These are phyloP conservation scores for Mortierella sp. DNA, from an alignment of 371 early-diverging fungal species.

Conservation along the genomic window DNA sequence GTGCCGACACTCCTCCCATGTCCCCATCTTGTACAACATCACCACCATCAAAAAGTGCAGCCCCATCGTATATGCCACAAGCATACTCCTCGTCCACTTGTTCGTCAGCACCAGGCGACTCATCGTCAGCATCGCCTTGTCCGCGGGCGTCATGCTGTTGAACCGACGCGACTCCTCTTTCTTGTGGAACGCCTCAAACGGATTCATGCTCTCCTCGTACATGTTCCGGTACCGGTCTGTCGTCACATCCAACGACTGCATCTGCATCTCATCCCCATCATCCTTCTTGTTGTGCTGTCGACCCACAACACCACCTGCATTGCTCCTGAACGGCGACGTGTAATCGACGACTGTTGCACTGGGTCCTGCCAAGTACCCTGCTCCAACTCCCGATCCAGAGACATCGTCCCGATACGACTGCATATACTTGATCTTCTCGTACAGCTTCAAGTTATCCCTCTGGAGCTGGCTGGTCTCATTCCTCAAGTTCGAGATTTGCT, in stretches of 20 bases:
- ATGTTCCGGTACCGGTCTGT: slow-evolving; percentile 79
- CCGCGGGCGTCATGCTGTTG: slow-evolving; percentile 81
- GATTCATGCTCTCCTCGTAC: slow-evolving; percentile 91
- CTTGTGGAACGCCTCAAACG: slow-evolving; percentile 87
- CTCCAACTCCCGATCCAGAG: slow-evolving; percentile 37
- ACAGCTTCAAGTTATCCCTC: slow-evolving; percentile 88
- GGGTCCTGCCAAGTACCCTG: slow-evolving; percentile 16
- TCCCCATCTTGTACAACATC: slow-evolving; percentile 75
- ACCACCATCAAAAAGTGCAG: slow-evolving; percentile 85
- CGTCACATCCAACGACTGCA: slow-evolving; percentile 63
- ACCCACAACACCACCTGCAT: slow-evolving; percentile 26
- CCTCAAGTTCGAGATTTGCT: slow-evolving; percentile 74
- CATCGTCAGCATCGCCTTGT: slow-evolving; percentile 76
- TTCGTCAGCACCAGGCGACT: slow-evolving; percentile 80
- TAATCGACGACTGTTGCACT: slow-evolving; percentile 48
- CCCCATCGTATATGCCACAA: slow-evolving; percentile 78
- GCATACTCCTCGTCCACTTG: slow-evolving; percentile 78
- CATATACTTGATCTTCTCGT: slow-evolving; percentile 86
- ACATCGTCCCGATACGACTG: slow-evolving; percentile 65
- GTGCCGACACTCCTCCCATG: slow-evolving; percentile 79
- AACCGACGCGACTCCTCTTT: slow-evolving; percentile 82
- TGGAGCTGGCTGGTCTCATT: slow-evolving; percentile 75
- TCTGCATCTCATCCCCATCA: slow-evolving; percentile 50
- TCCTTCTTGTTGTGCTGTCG: slow-evolving; percentile 41
- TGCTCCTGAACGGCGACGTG: slow-evolving; percentile 38